A percentile compares a stretch with the other conserved stretches of the same genome.
phyloP scores from a whole-genome alignment of 2,329 filamentous ascomycete species.

The Bipolaris victoriae region DNA sequence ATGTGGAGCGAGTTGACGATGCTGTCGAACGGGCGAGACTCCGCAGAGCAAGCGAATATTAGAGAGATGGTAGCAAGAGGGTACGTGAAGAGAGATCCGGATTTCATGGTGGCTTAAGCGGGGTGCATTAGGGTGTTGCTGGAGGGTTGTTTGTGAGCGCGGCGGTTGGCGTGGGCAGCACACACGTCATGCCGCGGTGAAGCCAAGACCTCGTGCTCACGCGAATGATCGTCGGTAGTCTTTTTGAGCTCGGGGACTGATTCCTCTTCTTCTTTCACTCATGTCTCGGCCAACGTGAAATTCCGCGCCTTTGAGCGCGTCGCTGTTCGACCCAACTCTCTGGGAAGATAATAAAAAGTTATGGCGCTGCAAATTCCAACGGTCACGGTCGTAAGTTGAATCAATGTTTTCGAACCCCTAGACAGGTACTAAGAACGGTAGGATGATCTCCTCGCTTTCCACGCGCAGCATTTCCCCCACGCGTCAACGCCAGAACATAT shows the following conservation, averaged over 20 bases:
- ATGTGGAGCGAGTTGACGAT: constrained; percentile 39
- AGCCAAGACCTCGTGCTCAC: constrained; percentile 45
- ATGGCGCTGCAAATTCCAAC: constrained; percentile 40
- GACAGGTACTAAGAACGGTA: constrained; percentile 30
- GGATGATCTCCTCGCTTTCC: constrained; percentile 54
- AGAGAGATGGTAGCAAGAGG: constrained; percentile 39
- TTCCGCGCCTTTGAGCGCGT: constrained; percentile 26
- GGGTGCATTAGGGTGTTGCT: constrained; percentile 17
- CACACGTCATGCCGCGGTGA: constrained; percentile 44
- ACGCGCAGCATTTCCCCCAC: constrained; percentile 52
- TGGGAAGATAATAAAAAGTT: background rate
- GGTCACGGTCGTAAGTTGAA: constrained; percentile 40
- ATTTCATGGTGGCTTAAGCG: constrained; percentile 36
- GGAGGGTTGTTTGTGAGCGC: constrained; percentile 16
- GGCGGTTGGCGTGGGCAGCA: constrained; percentile 24
- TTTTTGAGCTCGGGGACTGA: constrained; percentile 13
- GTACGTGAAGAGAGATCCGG: constrained; percentile 29
- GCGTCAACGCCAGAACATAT: constrained; percentile 44
- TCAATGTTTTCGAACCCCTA: background rate
- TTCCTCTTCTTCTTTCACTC: constrained; percentile 10
- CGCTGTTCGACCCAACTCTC: background rate
- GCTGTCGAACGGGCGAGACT: constrained; percentile 40
- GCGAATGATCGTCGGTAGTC: constrained; percentile 31
- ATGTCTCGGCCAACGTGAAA: constrained; percentile 25
- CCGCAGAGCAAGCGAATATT: constrained; percentile 40